phyloP scores from a whole-genome alignment of 2,329 filamentous ascomycete species.

The Fusarium mangiferae region DNA sequence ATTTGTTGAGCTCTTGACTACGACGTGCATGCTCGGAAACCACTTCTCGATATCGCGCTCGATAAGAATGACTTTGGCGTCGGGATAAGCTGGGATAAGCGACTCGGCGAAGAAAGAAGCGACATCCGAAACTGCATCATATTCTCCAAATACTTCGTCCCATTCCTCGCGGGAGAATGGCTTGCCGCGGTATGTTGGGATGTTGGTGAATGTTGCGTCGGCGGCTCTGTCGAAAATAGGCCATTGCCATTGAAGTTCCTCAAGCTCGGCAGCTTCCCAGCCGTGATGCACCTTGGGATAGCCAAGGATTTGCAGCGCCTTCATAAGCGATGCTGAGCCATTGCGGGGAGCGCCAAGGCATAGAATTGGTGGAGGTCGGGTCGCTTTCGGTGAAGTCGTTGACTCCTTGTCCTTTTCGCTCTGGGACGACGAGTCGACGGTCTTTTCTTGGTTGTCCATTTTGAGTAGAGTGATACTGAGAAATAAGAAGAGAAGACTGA shows the following conservation, averaged over 20 bases:
- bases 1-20: not conserved
- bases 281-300: slow-evolving; percentile 29
- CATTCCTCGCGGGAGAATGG: slow-evolving; percentile 35
- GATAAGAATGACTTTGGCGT: slow-evolving; percentile 45
- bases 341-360: slow-evolving; percentile 23
- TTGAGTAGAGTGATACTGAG: fast-evolving
- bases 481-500: not conserved
- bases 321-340: slow-evolving; percentile 29
- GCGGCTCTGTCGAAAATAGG: slow-evolving; percentile 14
- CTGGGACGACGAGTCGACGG: not conserved
- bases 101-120: slow-evolving; percentile 36
- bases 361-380: slow-evolving; percentile 8
- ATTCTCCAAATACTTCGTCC: slow-evolving; percentile 40
- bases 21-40: slow-evolving; percentile 37
- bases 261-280: slow-evolving; percentile 8
- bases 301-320: slow-evolving; percentile 25
- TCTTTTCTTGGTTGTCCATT: not conserved
- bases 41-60: slow-evolving; percentile 44
- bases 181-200: slow-evolving; percentile 33
- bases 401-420: not conserved
- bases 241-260: slow-evolving; percentile 28
- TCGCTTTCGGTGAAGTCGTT: not conserved
- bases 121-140: slow-evolving; percentile 44
- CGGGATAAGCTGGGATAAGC: slow-evolving; percentile 44
- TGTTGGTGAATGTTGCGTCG: slow-evolving; percentile 19